Conservation (phyloP, 495 filamentous ascomycete species). For the Hapsidospora chrysogenum region DNA sequence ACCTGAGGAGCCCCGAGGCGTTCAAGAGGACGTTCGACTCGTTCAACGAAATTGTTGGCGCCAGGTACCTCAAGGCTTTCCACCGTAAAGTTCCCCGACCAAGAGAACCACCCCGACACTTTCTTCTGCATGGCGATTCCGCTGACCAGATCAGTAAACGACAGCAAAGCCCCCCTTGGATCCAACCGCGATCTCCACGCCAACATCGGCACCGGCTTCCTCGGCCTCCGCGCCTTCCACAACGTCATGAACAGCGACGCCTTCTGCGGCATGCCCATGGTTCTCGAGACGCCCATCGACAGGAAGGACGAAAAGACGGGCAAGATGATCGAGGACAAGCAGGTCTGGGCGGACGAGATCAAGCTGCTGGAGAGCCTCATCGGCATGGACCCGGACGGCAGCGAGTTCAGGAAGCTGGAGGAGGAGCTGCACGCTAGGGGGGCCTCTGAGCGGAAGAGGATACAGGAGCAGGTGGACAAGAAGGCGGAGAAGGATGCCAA, state of each 20-base stretch:
- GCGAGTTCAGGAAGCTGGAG: slow-evolving; percentile 51
- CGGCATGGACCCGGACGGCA: slow-evolving; percentile 55
- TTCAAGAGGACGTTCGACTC: slow-evolving; percentile 55
- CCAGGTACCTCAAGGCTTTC: slow-evolving; percentile 64
- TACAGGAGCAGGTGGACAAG: slow-evolving; percentile 59
- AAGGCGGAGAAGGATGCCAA: slow-evolving; percentile 39
- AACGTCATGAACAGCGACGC: slow-evolving; percentile 71
- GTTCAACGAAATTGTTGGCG: slow-evolving; percentile 68
- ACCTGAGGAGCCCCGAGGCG: slow-evolving; percentile 57
- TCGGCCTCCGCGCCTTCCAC: slow-evolving; percentile 80
- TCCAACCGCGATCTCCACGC: slow-evolving; percentile 76
- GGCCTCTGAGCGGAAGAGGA: slow-evolving; percentile 47
- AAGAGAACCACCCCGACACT: too few relatives aligned
- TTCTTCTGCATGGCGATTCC: neutral
- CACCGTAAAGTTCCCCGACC: too few relatives aligned
- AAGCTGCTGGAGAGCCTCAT: slow-evolving; percentile 81
- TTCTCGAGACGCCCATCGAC: slow-evolving; percentile 89
- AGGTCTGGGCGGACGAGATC: slow-evolving; percentile 71
- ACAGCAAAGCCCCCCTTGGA: slow-evolving; percentile 71
- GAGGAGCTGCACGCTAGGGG: slow-evolving; percentile 49
- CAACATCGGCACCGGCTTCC: slow-evolving; percentile 85
- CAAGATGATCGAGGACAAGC: slow-evolving; percentile 49
- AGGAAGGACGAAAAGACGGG: slow-evolving; percentile 34
- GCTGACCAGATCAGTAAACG: slow-evolving; percentile 39
- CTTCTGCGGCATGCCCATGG: slow-evolving; percentile 71